phyloP scores from a whole-genome alignment of 805 yeast genomes.

The Kregervanrija pseudodelftensis region DNA sequence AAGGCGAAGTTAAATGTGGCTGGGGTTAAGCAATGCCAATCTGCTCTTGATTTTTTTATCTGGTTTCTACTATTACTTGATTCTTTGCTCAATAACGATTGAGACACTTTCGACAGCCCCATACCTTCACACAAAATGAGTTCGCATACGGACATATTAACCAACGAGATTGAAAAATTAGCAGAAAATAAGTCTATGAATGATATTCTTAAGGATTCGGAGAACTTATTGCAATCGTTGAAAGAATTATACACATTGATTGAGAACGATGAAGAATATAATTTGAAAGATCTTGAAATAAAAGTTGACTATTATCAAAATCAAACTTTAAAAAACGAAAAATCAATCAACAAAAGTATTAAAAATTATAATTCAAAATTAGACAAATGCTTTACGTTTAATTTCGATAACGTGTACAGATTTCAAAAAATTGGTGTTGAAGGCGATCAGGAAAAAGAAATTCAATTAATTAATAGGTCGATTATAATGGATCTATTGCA shows the following conservation, averaged over 20 bases:
- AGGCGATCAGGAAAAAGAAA: neutral
- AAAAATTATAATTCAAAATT: conserved; percentile 17
- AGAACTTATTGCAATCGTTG: conserved; percentile 1
- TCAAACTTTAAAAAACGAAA: conserved; percentile 9
- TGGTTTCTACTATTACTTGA: too few species aligned
- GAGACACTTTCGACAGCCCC: too few species aligned
- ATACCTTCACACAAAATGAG: too few species aligned
- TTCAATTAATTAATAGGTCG: conserved; percentile 16
- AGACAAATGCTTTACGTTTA: conserved; percentile 5
- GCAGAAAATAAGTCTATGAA: conserved; percentile 45
- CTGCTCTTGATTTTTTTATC: too few species aligned
- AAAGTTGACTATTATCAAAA: conserved; percentile 1
- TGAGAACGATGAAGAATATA: neutral
- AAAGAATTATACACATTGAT: neutral
- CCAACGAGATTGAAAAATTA: conserved; percentile 29
- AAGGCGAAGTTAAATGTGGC: too few species aligned
- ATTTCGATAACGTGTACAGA: conserved; percentile 5
- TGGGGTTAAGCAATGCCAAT: too few species aligned
- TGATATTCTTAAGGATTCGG: conserved; percentile 33
- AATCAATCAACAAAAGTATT: conserved; percentile 12
- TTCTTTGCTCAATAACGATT: too few species aligned
- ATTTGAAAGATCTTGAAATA: neutral
- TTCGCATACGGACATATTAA: neutral
- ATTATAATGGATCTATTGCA: conserved; percentile 27
- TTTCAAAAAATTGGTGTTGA: conserved; percentile 2